These are phyloP conservation scores for Stagonosporopsis rhizophila DNA, from an alignment of 2,329 filamentous ascomycete species.

Conservation along the genomic window DNA sequence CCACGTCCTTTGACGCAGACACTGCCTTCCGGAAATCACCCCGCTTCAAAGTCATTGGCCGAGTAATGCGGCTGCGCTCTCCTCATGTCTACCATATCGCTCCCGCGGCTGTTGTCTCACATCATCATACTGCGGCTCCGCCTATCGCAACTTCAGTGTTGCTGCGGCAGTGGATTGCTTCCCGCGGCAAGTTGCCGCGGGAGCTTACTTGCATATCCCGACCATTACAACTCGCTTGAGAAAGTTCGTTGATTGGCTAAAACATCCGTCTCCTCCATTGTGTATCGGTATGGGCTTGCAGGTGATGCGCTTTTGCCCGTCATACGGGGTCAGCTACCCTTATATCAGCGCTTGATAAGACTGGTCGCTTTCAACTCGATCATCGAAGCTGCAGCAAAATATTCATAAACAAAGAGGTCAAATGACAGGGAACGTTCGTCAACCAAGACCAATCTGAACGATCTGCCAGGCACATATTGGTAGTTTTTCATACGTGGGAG, in stretches of 20 bases:
- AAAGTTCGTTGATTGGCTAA: conserved; percentile 5
- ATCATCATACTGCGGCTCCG: not conserved
- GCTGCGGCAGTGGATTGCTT: not conserved
- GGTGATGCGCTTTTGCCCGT: no score
- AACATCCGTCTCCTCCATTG: not conserved
- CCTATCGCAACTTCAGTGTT: not conserved
- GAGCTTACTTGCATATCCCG: conserved; percentile 1
- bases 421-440: no score
- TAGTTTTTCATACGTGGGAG: no score
- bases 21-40: not conserved
- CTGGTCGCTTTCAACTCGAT: no score
- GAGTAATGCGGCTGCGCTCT: not conserved
- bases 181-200: conserved; percentile 17
- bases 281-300: not conserved
- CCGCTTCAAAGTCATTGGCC: not conserved
- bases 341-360: not conserved
- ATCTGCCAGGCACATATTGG: no score
- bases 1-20: not conserved
- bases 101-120: conserved; percentile 9
- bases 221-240: not conserved
- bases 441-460: no score
- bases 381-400: no score
- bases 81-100: not conserved
- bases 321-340: not conserved
- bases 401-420: no score